Conservation (phyloP, 2,329 filamentous ascomycete genomes). For the Aspergillus flavus region DNA sequence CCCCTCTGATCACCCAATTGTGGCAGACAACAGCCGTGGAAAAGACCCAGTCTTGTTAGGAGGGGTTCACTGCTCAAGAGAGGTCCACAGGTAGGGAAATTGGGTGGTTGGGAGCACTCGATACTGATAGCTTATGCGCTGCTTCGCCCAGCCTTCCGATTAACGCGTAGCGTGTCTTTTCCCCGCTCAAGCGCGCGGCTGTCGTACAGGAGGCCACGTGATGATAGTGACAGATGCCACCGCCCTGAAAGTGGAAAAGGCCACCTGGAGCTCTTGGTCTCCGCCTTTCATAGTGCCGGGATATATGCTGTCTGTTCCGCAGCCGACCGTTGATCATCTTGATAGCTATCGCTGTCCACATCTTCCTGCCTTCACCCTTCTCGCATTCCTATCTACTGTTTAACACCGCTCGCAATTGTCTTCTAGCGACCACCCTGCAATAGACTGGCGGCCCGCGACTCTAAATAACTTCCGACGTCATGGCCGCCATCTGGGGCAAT, state of each 20-base stretch:
- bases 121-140: neutral
- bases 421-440: neutral
- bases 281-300: conserved; percentile 1
- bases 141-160: conserved; percentile 21
- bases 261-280: conserved; percentile 23
- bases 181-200: conserved; percentile 15
- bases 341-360: too few species aligned
- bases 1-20: neutral
- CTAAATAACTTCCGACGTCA: conserved; percentile 22
- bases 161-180: conserved; percentile 26
- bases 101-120: conserved; percentile 8
- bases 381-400: neutral
- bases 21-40: neutral
- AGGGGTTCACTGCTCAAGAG: neutral
- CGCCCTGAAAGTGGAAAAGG: conserved; percentile 23
- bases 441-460: neutral
- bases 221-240: neutral
- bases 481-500: conserved; percentile 50
- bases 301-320: neutral
- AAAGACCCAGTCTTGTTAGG: neutral
- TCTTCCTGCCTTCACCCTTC: neutral
- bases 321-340: neutral
- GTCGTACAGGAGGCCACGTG: conserved; percentile 8
- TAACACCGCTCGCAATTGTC: neutral
- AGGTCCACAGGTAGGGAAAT: conserved; percentile 4